Evolutionary conservation across 148 eudicot species (phyloP).

Genomic region (Rhododendron henanense): DNA sequence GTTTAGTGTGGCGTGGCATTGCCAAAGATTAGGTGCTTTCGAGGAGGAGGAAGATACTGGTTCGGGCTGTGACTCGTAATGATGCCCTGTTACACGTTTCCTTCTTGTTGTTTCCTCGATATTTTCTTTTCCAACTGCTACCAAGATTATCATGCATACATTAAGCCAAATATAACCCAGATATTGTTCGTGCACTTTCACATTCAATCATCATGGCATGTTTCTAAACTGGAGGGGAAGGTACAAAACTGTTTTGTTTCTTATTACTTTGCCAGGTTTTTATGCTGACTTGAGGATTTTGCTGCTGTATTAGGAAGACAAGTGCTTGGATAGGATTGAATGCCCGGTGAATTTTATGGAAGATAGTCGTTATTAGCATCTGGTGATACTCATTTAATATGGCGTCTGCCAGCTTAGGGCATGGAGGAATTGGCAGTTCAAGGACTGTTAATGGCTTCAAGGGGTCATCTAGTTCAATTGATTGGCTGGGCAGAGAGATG

Average conservation of each 20-base stretch:
- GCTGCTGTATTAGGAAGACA: conserved; percentile 20
- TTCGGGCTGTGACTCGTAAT: background rate
- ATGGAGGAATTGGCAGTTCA: conserved; percentile 86
- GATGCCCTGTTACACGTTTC: background rate
- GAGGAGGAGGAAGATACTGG: background rate
- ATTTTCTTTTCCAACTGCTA: background rate
- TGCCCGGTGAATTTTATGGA: conserved; percentile 13
- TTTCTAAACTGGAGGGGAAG: background rate
- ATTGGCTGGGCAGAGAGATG: conserved; percentile 96
- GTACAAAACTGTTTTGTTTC: background rate
- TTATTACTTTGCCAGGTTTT: background rate
- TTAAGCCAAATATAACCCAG: background rate
- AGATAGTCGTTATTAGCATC: conserved; percentile 18
- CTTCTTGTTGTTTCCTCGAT: background rate
- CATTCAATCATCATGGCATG: background rate
- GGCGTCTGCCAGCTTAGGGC: conserved; percentile 77
- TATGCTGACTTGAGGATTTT: background rate
- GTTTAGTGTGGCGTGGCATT: background rate
- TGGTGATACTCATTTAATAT: conserved; percentile 30
- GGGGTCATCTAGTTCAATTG: conserved; percentile 85
- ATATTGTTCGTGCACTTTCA: background rate
- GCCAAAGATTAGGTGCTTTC: background rate
- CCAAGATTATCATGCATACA: background rate
- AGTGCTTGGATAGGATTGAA: conserved; percentile 27
- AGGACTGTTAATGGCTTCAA: conserved; percentile 55